Base-by-base conservation (phyloP, 192 early-diverging fungal species). In the Phlyctochytrium arcticum region DNA sequence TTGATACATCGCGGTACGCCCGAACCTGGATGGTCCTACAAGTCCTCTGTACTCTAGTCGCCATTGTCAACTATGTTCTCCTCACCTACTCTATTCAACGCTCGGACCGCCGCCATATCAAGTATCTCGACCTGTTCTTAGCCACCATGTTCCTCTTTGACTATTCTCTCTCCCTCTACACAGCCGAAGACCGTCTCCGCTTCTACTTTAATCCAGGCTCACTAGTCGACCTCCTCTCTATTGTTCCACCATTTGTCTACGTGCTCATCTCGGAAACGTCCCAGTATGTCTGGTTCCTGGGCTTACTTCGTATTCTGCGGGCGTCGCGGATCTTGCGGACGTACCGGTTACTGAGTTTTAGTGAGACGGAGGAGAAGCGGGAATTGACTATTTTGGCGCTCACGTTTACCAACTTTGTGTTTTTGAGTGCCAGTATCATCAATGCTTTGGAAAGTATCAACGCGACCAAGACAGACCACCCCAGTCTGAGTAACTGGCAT, bases 21-120 rank as follows among this genome's bases (percentile, higher is more conserved):
- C 67, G 80, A 4, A 36, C 75, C 4, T 82, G 80, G 80, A 82
- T 82, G 80, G 66, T 78, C 9, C 75, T 82, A 50, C 80, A 82
- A 60, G 80, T 82, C 17, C 10, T 61, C 27, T 73, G 70, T 36
- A 82, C 76, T 9, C 35, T 76, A 1, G 31, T 77, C 23, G 73
- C 75, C 54, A 82, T 82, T 54, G 47, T 77, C 49, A 82, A 82
- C 68, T 82, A 82, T 36, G 77, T 82, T 5, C 54, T 78, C 7
- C 48, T 82, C 42, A 82, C 80, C 1, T 82, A 69, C 62, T 46
- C 62, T 10, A 72, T 75, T 30, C 54, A 66, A 19, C 68, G 69
- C 9, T 48, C 58, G 12, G 76, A 78, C 48, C 44, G 57, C 9
- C 36, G 56, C 24, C 54, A 68, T 42, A 75, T 82, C 71, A 82